Conservation (phyloP, 305 asterid species). For the Galium porrigens region DNA sequence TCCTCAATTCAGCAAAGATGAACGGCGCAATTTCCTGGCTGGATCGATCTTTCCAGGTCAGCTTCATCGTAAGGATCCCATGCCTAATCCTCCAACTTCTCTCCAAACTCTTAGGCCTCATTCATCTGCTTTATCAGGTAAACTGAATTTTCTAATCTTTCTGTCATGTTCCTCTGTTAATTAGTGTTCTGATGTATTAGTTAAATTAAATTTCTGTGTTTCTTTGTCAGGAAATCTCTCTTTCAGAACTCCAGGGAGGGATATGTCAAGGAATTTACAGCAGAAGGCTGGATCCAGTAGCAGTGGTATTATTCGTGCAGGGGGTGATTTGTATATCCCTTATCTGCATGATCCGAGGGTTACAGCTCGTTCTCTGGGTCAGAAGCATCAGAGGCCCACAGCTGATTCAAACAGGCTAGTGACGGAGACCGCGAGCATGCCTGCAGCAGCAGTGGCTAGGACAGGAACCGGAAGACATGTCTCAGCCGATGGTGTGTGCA, state of each 20-base stretch:
- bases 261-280: slow-evolving; percentile 11
- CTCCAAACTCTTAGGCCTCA: slow-evolving; percentile 25
- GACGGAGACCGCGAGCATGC: slow-evolving; percentile 18
- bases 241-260: slow-evolving; percentile 15
- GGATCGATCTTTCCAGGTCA: slow-evolving; percentile 22
- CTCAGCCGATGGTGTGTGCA: slow-evolving; percentile 25
- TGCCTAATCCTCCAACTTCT: slow-evolving; percentile 18
- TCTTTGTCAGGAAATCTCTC: slow-evolving; percentile 20
- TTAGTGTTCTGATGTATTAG: background rate
- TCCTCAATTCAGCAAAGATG: slow-evolving; percentile 24
- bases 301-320: background rate
- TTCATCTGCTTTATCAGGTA: slow-evolving; percentile 16
- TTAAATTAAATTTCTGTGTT: background rate
- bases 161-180: background rate
- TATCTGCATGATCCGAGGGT: slow-evolving; percentile 13
- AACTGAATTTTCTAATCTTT: slow-evolving; percentile 2
- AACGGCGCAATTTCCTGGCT: slow-evolving; percentile 19
- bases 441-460: slow-evolving; percentile 5
- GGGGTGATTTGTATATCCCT: background rate
- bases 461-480: slow-evolving; percentile 17
- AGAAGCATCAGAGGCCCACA: background rate
- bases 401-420: slow-evolving; percentile 12
- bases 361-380: background rate
- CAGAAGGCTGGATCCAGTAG: slow-evolving; percentile 6
- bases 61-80: slow-evolving; percentile 19